Percentiles rank a stretch among this genome's conserved stretches.
Evolutionary conservation across 768 basidiomycete genomes (phyloP).

Genomic region (Pholiota conissans): DNA sequence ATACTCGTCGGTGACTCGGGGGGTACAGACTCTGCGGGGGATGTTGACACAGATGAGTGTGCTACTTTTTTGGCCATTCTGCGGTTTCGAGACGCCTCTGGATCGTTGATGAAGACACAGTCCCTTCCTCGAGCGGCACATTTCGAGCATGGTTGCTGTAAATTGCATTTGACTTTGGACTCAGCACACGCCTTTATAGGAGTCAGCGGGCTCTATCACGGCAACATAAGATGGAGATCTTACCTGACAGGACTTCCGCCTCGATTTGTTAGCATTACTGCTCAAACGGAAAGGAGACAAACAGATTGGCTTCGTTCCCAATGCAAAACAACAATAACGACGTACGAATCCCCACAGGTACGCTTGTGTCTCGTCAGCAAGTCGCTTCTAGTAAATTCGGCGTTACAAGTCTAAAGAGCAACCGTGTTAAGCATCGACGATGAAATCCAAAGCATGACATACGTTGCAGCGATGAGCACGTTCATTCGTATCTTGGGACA

Average conservation of each 20-base stretch:
- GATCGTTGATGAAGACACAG: conserved; percentile 61
- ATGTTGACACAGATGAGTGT: conserved; percentile 15
- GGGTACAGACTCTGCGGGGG: conserved; percentile 16
- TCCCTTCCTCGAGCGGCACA: conserved; percentile 62
- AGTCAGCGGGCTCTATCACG: conserved; percentile 5
- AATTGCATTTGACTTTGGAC: conserved; percentile 76
- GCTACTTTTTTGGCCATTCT: conserved; percentile 32
- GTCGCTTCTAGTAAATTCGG: conserved; percentile 75
- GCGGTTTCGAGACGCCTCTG: conserved; percentile 40
- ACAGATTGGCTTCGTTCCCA: neutral
- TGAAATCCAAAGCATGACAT: conserved; percentile 16
- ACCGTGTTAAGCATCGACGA: neutral
- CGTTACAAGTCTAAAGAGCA: conserved; percentile 52
- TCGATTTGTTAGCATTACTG: conserved; percentile 52
- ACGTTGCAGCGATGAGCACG: conserved; percentile 66
- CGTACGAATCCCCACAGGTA: conserved; percentile 70
- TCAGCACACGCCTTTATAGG: conserved; percentile 57
- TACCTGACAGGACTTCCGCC: conserved; percentile 67
- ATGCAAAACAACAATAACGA: conserved; percentile 10
- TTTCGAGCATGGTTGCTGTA: conserved; percentile 67
- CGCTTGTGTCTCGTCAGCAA: conserved; percentile 71
- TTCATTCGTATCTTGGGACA: conserved; percentile 59
- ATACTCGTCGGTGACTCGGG: conserved; percentile 18
- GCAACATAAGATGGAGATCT: conserved; percentile 7
- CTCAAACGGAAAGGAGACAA: conserved; percentile 15